Base-by-base conservation (phyloP, 2,329 filamentous ascomycete genomes). In the Stagonosporopsis cucurbitacearum region DNA sequence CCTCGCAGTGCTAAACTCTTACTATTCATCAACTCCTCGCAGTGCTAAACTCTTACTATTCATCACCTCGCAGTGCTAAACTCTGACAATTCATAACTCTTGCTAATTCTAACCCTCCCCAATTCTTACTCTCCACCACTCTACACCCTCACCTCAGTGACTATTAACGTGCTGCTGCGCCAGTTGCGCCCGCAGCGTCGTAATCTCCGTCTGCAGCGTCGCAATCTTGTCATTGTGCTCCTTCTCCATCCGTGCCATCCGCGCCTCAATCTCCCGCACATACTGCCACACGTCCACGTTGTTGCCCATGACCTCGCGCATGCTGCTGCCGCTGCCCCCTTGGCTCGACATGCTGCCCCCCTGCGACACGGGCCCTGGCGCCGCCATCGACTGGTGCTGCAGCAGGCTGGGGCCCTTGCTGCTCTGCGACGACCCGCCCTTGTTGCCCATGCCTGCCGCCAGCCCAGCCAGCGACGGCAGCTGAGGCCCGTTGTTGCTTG, bases 221-320 rank as follows among this genome's bases (percentile, higher is more conserved):
- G 70, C 67, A 40, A 82, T 79, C 44, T 77, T 75, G 45, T 77
- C 64, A 50, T 79, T 78, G 59, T 81, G 78, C 54, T 82, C 80
- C 63, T 81, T 78, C 54, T 78, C 75, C 73, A 79, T 79, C 23
- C 75, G 66, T 17, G 72, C 70, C 70, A 81, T 78, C 17, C 77
- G 73, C 30, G 67, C 83, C 68, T 94, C 90, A 45, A 94, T 79
- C 17, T 81, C 82, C 53, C 91, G 86, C 30, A 93, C 84, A 66
- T 92, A 92, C 4, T 82, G 78, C 88, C 88, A 92, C 8, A 93
- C 78, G 37, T 86, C 87, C 25, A 71, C 57, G 13, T 70, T 66
- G 25, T 59, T 86, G 77, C 48, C 85, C 72, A 91, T 88, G 57
- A 91, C 81, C 64, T 91, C 91, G 58, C 84, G 85, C 61, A 85